These are phyloP conservation scores for Tetraselmis striata DNA, from an alignment of 139 green algal species.

Conservation along the genomic window DNA sequence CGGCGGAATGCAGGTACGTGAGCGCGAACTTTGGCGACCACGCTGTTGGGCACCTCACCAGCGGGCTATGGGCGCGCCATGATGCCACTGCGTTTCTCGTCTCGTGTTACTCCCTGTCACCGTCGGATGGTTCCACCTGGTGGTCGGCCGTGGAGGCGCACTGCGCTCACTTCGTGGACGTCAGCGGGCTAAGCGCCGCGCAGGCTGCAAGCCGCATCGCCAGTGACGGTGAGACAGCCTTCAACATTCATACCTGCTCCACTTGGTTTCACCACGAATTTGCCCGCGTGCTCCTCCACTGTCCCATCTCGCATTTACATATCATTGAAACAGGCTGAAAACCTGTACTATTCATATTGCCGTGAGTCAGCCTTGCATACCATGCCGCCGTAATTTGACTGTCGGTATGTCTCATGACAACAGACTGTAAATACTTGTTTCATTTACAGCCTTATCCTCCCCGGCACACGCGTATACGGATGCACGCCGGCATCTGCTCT, in stretches of 20 bases:
- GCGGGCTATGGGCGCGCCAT: background rate
- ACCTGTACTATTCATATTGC: no score
- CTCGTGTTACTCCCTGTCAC: background rate
- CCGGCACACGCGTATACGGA: no score
- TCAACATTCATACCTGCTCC: background rate
- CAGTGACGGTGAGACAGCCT: background rate
- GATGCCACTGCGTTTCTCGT: background rate
- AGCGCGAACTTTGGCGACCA: conserved; percentile 2
- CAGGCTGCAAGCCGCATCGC: background rate
- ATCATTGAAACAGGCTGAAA: no score
- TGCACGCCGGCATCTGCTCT: no score
- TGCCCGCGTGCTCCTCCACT: no score
- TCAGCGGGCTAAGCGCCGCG: background rate
- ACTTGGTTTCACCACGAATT: no score
- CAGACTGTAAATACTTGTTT: no score
- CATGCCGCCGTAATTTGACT: no score
- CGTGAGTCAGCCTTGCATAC: no score
- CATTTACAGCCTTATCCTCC: no score
- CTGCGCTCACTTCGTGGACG: background rate
- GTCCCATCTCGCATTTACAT: no score
- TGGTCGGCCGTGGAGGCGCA: background rate
- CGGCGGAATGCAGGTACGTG: background rate
- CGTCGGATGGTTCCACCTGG: background rate
- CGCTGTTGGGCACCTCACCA: background rate
- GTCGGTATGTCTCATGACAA: no score